These are phyloP conservation scores for Mycena sp. DNA, from an alignment of 1,284 basidiomycete species.

Conservation along the genomic window DNA sequence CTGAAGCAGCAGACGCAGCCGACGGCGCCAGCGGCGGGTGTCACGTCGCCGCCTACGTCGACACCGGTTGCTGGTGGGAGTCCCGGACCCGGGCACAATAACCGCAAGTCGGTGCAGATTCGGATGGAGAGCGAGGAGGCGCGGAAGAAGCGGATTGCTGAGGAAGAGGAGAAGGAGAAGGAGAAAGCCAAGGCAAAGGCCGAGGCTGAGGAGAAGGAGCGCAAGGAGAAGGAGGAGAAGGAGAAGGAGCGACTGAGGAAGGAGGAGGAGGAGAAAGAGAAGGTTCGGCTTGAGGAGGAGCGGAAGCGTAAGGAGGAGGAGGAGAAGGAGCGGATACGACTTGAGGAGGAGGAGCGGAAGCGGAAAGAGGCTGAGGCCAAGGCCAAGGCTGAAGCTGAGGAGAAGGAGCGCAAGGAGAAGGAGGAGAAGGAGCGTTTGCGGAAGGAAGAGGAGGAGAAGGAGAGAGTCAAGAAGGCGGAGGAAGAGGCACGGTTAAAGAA, in stretches of 20 bases:
- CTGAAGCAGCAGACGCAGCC: constrained; percentile 58
- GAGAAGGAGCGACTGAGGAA: constrained; percentile 54
- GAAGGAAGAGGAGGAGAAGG: constrained; percentile 45
- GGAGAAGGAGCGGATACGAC: constrained; percentile 53
- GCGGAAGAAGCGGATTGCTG: constrained; percentile 61
- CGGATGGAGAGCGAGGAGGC: constrained; percentile 71
- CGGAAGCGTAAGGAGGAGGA: constrained; percentile 63
- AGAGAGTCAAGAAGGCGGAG: constrained; percentile 45
- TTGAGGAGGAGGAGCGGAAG: constrained; percentile 47
- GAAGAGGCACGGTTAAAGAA: constrained; percentile 44
- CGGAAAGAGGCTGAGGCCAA: constrained; percentile 55
- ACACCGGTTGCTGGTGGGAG: constrained; percentile 49
- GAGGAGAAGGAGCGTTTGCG: constrained; percentile 43
- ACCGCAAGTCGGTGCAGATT: constrained; percentile 54
- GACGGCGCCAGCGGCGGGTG: constrained; percentile 50
- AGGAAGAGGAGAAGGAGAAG: constrained; percentile 59
- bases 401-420: constrained; percentile 49
- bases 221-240: constrained; percentile 51
- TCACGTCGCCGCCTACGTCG: constrained; percentile 53
- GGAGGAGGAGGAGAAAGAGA: constrained; percentile 47
- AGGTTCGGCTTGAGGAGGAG: constrained; percentile 65
- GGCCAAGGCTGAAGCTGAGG: constrained; percentile 50
- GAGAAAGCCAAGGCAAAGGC: constrained; percentile 51
- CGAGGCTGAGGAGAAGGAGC: constrained; percentile 51
- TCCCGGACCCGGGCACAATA: constrained; percentile 53